phyloP scores from a whole-genome alignment of 495 filamentous ascomycete species.

The Neurospora tetraspora region DNA sequence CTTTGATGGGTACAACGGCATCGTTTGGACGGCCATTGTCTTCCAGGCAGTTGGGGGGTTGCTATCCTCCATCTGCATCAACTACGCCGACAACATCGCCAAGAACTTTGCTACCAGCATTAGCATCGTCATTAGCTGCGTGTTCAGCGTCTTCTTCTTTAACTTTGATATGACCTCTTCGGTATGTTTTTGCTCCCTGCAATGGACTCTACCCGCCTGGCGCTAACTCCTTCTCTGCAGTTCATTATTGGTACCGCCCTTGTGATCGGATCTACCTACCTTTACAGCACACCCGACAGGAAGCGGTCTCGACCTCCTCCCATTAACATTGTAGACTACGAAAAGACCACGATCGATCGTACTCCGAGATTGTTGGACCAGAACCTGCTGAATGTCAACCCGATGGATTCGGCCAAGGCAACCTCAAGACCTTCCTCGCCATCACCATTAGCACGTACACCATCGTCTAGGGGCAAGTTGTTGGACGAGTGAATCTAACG shows the following conservation, averaged over 20 bases:
- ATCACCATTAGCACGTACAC: conserved; percentile 45
- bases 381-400: conserved; percentile 24
- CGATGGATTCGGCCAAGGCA: conserved; percentile 43
- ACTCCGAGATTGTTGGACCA: conserved; percentile 25
- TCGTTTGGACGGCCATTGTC: conserved; percentile 78
- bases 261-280: conserved; percentile 71
- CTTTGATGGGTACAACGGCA: conserved; percentile 85
- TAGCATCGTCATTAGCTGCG: conserved; percentile 72
- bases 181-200: conserved; percentile 42
- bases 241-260: conserved; percentile 69
- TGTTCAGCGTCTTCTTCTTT: conserved; percentile 80
- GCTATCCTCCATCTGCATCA: conserved; percentile 72
- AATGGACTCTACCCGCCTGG: neutral
- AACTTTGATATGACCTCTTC: conserved; percentile 57
- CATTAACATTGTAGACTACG: conserved; percentile 64
- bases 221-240: conserved; percentile 36
- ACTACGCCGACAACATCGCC: conserved; percentile 77
- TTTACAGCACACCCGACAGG: conserved; percentile 58
- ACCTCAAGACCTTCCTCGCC: conserved; percentile 62
- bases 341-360: conserved; percentile 54
- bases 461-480: conserved; percentile 28
- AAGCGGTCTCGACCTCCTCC: conserved; percentile 55
- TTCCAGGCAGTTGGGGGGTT: conserved; percentile 80
- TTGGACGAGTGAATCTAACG: conserved; percentile 24
- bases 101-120: conserved; percentile 90